phyloP scores from a whole-genome alignment of 441 rosid genomes.

The Aquilaria agallochum region DNA sequence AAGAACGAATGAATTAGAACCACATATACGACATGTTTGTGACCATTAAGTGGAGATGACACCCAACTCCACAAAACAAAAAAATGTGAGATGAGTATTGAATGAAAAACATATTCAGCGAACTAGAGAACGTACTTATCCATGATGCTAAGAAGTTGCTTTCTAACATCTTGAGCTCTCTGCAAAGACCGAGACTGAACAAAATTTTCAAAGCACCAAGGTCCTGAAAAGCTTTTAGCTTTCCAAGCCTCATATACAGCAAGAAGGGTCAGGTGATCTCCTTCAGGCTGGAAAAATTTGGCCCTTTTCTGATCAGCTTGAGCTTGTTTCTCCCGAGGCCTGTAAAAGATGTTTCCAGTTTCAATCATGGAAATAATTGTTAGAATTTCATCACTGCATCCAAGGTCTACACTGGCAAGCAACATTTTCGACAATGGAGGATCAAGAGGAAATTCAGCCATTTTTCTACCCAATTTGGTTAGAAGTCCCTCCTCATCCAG shows the following conservation, averaged over 20 bases:
- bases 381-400: slow-evolving; percentile 86
- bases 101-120: no score
- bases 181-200: slow-evolving; percentile 78
- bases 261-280: slow-evolving; percentile 83
- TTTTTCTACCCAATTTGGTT: slow-evolving; percentile 82
- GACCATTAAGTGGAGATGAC: neutral
- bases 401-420: slow-evolving; percentile 86
- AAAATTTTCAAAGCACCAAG: slow-evolving; percentile 90
- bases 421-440: slow-evolving; percentile 92
- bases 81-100: no score
- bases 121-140: slow-evolving; percentile 39
- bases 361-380: slow-evolving; percentile 87
- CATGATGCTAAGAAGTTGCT: slow-evolving; percentile 30
- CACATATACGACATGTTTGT: neutral
- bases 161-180: slow-evolving; percentile 86
- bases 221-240: slow-evolving; percentile 84
- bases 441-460: slow-evolving; percentile 92
- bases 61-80: no score
- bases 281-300: slow-evolving; percentile 88
- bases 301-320: slow-evolving; percentile 93
- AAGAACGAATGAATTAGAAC: slow-evolving; percentile 16
- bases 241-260: slow-evolving; percentile 94
- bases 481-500: slow-evolving; percentile 86
- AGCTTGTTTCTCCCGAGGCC: slow-evolving; percentile 92
- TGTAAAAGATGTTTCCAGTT: slow-evolving; percentile 79